A percentile compares a stretch with the other conserved stretches of the same genome.
Evolutionary conservation across 331 rosid species (phyloP).

Genomic region (Acacia pycnantha): DNA sequence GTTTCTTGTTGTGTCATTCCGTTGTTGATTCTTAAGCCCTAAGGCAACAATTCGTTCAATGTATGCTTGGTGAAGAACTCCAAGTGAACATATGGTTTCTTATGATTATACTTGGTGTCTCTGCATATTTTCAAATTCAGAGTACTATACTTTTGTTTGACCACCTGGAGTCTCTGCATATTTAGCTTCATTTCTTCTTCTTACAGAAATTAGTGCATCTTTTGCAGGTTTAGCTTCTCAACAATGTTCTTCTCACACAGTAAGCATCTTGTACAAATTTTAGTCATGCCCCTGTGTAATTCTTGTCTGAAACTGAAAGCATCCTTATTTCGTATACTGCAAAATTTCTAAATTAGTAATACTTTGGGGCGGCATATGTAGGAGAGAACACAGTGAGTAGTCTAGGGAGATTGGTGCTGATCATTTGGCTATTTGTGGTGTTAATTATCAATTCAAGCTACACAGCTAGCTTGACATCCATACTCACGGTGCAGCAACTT

Average conservation of each 20-base stretch:
- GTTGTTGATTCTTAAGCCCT: not conserved
- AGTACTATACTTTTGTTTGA: not conserved
- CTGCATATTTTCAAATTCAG: too few relatives aligned
- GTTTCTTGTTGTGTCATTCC: not conserved
- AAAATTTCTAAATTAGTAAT: constrained; percentile 31
- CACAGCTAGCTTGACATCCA: constrained; percentile 97
- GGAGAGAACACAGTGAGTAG: constrained; percentile 93
- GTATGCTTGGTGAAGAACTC: not conserved
- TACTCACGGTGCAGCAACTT: constrained; percentile 90
- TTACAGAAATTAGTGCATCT: not conserved
- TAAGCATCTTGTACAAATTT: constrained; percentile 45
- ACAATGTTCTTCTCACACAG: constrained; percentile 98
- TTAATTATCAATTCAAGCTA: constrained; percentile 95
- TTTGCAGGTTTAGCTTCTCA: constrained; percentile 96
- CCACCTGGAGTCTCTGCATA: not conserved
- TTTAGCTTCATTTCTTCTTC: not conserved
- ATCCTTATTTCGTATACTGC: constrained; percentile 16
- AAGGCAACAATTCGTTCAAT: not conserved
- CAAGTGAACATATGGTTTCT: not conserved
- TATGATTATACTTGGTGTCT: too few relatives aligned
- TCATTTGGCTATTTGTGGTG: constrained; percentile 95
- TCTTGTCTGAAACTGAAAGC: not conserved
- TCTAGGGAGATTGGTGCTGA: constrained; percentile 83
- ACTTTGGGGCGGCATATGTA: constrained; percentile 38
- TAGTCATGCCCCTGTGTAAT: not conserved